Evolutionary conservation across 2,329 filamentous ascomycete species (phyloP).

Genomic region (Drechmeria coniospora): DNA sequence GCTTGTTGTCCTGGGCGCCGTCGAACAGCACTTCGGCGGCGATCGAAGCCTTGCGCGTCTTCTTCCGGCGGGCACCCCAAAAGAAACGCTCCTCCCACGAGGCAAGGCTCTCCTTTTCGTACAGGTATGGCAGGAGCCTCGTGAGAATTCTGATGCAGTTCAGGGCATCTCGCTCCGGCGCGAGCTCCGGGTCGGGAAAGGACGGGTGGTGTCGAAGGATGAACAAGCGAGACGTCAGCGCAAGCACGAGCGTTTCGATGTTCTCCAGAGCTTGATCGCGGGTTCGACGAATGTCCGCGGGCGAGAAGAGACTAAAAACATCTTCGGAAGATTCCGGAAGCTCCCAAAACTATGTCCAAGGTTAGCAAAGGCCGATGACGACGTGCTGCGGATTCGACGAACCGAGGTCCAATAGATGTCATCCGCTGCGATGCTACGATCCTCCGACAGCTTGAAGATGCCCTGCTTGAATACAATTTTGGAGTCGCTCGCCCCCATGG

Average conservation of each 20-base stretch:
- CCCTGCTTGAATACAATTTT: slow-evolving; percentile 98
- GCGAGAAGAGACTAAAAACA: slow-evolving; percentile 89
- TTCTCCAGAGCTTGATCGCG: slow-evolving; percentile 76
- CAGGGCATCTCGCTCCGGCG: slow-evolving; percentile 73
- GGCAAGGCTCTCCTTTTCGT: slow-evolving; percentile 71
- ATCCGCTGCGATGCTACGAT: slow-evolving; percentile 71
- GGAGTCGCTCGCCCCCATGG: slow-evolving; percentile 95
- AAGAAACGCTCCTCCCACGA: slow-evolving; percentile 90
- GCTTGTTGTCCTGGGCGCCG: slow-evolving; percentile 44
- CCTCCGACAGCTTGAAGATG: slow-evolving; percentile 91
- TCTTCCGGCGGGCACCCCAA: slow-evolving; percentile 63
- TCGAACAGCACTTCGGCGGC: slow-evolving; percentile 74
- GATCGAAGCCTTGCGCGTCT: slow-evolving; percentile 49
- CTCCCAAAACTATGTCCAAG: slow-evolving; percentile 70
- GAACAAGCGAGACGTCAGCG: slow-evolving; percentile 68
- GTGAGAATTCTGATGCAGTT: slow-evolving; percentile 92
- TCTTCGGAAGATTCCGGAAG: slow-evolving; percentile 91
- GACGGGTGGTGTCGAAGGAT: slow-evolving; percentile 75
- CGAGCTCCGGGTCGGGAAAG: slow-evolving; percentile 74
- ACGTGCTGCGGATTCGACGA: slow-evolving; percentile 19
- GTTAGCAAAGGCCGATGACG: slow-evolving; percentile 3
- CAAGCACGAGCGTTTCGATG: slow-evolving; percentile 74
- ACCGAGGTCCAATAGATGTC: slow-evolving; percentile 90
- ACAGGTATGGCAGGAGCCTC: slow-evolving; percentile 75
- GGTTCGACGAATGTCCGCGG: slow-evolving; percentile 74